Evolutionary conservation across 2,329 filamentous ascomycete genomes (phyloP).

Genomic region (Setomelanomma holmii): DNA sequence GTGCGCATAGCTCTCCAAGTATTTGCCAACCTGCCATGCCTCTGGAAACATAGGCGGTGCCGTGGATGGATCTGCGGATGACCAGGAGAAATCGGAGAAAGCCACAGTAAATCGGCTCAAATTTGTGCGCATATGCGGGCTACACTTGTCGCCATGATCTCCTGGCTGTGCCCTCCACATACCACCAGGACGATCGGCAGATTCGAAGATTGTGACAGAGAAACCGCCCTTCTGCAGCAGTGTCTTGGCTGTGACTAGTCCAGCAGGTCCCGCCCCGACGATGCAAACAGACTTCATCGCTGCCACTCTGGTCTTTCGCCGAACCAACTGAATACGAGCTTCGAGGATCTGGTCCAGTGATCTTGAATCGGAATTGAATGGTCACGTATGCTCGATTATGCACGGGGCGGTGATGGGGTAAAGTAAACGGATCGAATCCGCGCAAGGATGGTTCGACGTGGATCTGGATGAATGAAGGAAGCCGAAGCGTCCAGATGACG

Average conservation of each 20-base stretch:
- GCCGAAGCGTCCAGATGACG: neutral
- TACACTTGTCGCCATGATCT: constrained; percentile 66
- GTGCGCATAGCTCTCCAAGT: constrained; percentile 70
- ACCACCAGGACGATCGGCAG: constrained; percentile 70
- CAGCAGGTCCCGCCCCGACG: constrained; percentile 54
- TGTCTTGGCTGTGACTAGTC: constrained; percentile 65
- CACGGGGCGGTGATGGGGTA: too few species aligned
- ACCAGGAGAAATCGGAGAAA: constrained; percentile 73
- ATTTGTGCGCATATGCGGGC: constrained; percentile 68
- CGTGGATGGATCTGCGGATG: constrained; percentile 48
- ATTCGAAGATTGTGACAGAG: constrained; percentile 74
- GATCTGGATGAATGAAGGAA: neutral
- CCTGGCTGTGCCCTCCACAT: constrained; percentile 70
- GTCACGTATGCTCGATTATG: too few species aligned
- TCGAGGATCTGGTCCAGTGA: neutral
- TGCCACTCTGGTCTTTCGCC: neutral
- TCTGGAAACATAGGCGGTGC: constrained; percentile 71
- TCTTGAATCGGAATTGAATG: too few species aligned
- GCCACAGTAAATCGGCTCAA: constrained; percentile 77
- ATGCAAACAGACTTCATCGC: constrained; percentile 48
- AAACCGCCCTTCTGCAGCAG: constrained; percentile 69
- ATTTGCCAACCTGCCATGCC: constrained; percentile 78
- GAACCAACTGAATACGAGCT: neutral
- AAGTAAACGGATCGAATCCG: too few species aligned
- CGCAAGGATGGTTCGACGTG: too few species aligned